phyloP scores from a whole-genome alignment of 352 stramenopile genomes.

The Phytophthora podocarpi region DNA sequence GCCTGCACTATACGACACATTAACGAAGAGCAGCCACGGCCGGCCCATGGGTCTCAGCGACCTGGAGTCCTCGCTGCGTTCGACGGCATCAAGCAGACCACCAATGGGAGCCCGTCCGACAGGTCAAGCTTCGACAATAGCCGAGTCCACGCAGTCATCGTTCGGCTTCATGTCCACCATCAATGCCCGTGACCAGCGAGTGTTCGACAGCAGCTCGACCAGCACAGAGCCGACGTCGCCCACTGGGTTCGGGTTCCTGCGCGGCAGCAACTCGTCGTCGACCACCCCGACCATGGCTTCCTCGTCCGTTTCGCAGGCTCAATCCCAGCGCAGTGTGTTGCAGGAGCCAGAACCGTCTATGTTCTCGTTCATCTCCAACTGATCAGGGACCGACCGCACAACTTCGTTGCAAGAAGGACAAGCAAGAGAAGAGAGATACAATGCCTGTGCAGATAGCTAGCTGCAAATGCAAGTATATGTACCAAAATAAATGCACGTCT shows the following conservation, averaged over 20 bases:
- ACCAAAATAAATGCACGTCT: not conserved
- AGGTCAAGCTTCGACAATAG: not conserved
- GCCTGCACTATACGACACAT: constrained; percentile 36
- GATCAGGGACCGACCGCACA: not conserved
- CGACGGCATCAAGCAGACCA: constrained; percentile 26
- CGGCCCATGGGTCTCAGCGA: constrained; percentile 54
- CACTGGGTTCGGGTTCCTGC: constrained; percentile 67
- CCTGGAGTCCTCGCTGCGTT: constrained; percentile 43
- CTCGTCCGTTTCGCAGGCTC: constrained; percentile 27
- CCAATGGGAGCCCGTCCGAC: not conserved
- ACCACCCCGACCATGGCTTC: constrained; percentile 36
- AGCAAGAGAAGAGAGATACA: constrained; percentile 3
- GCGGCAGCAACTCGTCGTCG: constrained; percentile 35
- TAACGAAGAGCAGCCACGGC: constrained; percentile 46
- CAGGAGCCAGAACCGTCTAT: constrained; percentile 45
- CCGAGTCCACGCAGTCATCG: constrained; percentile 43
- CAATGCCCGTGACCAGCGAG: constrained; percentile 11
- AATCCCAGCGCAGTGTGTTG: constrained; percentile 27
- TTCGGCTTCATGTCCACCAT: constrained; percentile 60
- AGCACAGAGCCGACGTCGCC: constrained; percentile 51
- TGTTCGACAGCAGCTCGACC: constrained; percentile 38
- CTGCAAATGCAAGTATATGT: too few relatives aligned
- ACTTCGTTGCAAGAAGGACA: not conserved
- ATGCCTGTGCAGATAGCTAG: too few relatives aligned
- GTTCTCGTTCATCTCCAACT: constrained; percentile 71